Evolutionary conservation across 1,139 yeast genomes (phyloP).

Genomic region (Kluyveromyces sp.): DNA sequence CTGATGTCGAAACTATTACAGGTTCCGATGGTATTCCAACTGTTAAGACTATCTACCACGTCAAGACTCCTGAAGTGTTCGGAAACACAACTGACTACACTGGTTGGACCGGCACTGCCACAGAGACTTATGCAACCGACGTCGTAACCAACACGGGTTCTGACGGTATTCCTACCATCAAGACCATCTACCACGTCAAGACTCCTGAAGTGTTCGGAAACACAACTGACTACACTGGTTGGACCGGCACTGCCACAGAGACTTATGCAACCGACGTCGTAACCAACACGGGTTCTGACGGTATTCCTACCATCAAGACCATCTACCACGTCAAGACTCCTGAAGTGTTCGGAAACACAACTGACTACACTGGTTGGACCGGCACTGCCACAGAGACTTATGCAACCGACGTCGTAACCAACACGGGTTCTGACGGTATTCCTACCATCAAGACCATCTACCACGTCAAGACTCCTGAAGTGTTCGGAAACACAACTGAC

Average conservation of each 20-base stretch:
- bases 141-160: conserved; percentile 8
- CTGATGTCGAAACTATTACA: too few species aligned
- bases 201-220: conserved; percentile 17
- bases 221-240: conserved; percentile 4
- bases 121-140: conserved; percentile 10
- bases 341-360: background rate
- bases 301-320: conserved; percentile 11
- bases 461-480: conserved; percentile 14
- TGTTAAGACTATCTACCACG: conserved; percentile 9
- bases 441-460: conserved; percentile 13
- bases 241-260: conserved; percentile 10
- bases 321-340: conserved; percentile 14
- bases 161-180: conserved; percentile 10
- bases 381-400: conserved; percentile 12
- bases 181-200: conserved; percentile 12
- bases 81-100: conserved; percentile 3
- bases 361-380: conserved; percentile 11
- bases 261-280: conserved; percentile 12
- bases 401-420: conserved; percentile 8
- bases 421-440: conserved; percentile 11
- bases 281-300: conserved; percentile 12
- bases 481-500: conserved; percentile 3
- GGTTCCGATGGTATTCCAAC: conserved; percentile 11
- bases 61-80: conserved; percentile 11
- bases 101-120: conserved; percentile 11